Conservation (phyloP, 306 rosid genomes). For the Gillenia trifoliata region DNA sequence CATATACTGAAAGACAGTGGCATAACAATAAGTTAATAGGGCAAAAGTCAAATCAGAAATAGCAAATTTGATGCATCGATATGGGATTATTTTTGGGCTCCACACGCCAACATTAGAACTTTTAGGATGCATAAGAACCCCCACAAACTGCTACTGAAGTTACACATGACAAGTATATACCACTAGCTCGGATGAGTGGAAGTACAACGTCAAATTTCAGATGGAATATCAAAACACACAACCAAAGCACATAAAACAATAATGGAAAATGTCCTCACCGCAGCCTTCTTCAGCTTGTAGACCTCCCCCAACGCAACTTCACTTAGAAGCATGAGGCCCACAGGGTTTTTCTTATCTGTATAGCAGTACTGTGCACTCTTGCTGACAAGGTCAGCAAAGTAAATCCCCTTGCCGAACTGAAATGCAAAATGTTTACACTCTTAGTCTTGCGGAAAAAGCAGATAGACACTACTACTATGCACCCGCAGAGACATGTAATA, state of each 20-base stretch:
- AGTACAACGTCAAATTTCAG: neutral
- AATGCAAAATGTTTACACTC: conserved; percentile 24
- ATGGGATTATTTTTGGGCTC: neutral
- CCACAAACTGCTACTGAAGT: neutral
- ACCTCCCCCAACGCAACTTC: conserved; percentile 92
- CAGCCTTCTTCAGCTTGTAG: conserved; percentile 79
- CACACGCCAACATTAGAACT: neutral
- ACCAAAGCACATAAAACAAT: conserved; percentile 9
- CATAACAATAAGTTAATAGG: conserved; percentile 1
- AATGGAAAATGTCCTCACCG: conserved; percentile 38
- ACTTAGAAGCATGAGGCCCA: conserved; percentile 86
- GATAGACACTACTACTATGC: neutral
- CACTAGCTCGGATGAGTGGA: too few relatives aligned
- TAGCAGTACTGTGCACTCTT: conserved; percentile 99
- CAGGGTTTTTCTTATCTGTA: conserved; percentile 83
- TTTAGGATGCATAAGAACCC: neutral
- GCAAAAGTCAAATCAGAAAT: neutral
- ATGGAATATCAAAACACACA: neutral
- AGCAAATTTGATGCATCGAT: neutral
- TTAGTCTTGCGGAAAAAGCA: conserved; percentile 4
- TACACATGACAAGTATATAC: neutral
- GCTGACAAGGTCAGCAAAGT: conserved; percentile 92
- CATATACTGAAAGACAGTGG: conserved; percentile 57
- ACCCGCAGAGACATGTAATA: too few relatives aligned
- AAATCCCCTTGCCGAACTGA: conserved; percentile 95